Conservation (phyloP, 371 early-diverging fungal species). For the Rhizopus delemar region DNA sequence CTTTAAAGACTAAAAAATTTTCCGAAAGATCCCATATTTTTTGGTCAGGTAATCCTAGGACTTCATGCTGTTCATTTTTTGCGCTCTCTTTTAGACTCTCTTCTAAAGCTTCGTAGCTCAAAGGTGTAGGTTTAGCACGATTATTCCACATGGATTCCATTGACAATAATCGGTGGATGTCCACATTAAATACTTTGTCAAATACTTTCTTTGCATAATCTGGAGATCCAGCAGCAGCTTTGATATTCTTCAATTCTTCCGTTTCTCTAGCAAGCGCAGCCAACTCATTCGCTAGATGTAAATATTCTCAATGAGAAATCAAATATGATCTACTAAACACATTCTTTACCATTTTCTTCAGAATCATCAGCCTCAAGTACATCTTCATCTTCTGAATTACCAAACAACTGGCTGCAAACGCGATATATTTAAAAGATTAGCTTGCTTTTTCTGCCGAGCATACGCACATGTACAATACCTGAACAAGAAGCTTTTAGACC, state of each 20-base stretch:
- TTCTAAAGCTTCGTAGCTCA: slow-evolving; percentile 56
- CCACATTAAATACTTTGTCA: slow-evolving; percentile 81
- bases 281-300: slow-evolving; percentile 67
- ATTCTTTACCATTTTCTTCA: slow-evolving; percentile 63
- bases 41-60: slow-evolving; percentile 60
- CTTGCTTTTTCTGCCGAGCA: neutral
- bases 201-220: slow-evolving; percentile 79
- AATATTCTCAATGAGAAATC: neutral
- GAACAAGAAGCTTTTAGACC: slow-evolving; percentile 96
- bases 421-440: neutral
- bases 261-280: slow-evolving; percentile 72
- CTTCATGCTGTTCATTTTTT: slow-evolving; percentile 7
- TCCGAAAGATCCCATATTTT: slow-evolving; percentile 66
- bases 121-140: slow-evolving; percentile 70
- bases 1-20: slow-evolving; percentile 54
- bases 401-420: slow-evolving; percentile 79
- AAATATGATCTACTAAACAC: neutral
- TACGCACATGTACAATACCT: slow-evolving; percentile 31
- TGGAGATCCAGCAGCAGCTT: slow-evolving; percentile 56
- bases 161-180: slow-evolving; percentile 73
- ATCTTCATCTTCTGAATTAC: slow-evolving; percentile 71
- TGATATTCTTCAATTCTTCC: slow-evolving; percentile 65
- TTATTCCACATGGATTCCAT: slow-evolving; percentile 93
- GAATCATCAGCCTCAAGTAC: slow-evolving; percentile 48
- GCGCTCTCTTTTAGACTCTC: neutral